Conservation (phyloP, 2,329 filamentous ascomycete genomes). For the Coniella lustricola region DNA sequence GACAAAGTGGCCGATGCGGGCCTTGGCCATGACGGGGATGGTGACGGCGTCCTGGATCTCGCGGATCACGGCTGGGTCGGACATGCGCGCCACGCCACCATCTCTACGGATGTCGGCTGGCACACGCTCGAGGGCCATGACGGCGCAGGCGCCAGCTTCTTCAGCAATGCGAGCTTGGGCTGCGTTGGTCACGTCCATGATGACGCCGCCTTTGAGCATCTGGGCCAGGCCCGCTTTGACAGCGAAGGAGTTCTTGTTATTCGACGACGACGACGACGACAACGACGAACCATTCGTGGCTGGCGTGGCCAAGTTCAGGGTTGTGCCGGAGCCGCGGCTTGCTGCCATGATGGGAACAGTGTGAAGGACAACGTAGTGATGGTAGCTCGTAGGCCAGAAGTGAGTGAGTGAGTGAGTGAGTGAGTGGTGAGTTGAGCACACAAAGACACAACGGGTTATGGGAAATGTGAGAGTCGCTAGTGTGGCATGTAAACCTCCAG, state of each 20-base stretch:
- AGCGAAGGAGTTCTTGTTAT: conserved; percentile 55
- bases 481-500: too few relatives aligned
- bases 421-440: too few relatives aligned
- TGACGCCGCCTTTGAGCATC: conserved; percentile 98
- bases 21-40: conserved; percentile 99
- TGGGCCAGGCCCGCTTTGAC: conserved; percentile 93
- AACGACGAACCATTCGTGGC: conserved; percentile 16
- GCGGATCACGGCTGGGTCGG: conserved; percentile 87
- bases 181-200: conserved; percentile 97
- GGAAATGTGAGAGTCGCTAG: too few relatives aligned
- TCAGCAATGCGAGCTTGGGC: conserved; percentile 95
- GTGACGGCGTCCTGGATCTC: conserved; percentile 93
- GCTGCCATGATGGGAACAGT: conserved; percentile 17
- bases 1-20: conserved; percentile 93
- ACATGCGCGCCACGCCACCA: conserved; percentile 95
- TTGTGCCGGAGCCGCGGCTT: conserved; percentile 18
- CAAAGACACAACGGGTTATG: too few relatives aligned
- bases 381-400: too few relatives aligned
- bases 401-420: too few relatives aligned
- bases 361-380: too few relatives aligned
- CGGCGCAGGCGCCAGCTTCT: conserved; percentile 88
- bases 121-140: conserved; percentile 98
- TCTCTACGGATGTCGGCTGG: conserved; percentile 90
- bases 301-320: conserved; percentile 11
- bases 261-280: conserved; percentile 28